A percentile compares a stretch with the other conserved stretches of the same genome.
phyloP scores from a whole-genome alignment of 345 rosid genomes.

The Gossypium ekmanianum region DNA sequence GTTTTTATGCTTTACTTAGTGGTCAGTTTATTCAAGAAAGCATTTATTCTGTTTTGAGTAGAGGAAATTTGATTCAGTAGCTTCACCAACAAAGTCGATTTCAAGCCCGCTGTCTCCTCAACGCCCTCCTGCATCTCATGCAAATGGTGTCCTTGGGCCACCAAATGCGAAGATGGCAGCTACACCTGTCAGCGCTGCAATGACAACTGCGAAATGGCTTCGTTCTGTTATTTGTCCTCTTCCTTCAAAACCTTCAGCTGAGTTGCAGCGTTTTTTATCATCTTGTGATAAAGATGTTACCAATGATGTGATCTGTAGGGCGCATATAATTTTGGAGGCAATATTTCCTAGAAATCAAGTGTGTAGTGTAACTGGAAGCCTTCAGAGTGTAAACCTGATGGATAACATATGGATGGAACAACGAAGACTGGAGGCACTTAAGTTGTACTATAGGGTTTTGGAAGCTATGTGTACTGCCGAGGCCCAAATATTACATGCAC shows the following conservation, averaged over 20 bases:
- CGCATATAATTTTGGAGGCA: conserved; percentile 83
- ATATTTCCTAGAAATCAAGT: conserved; percentile 81
- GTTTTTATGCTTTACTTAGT: neutral
- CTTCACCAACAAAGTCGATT: conserved; percentile 77
- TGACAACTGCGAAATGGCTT: conserved; percentile 99
- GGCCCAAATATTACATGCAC: conserved; percentile 71
- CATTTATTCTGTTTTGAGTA: conserved; percentile 21
- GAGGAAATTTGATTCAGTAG: conserved; percentile 71
- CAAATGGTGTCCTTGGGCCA: conserved; percentile 46
- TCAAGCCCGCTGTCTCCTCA: conserved; percentile 83
- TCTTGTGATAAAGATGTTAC: conserved; percentile 86
- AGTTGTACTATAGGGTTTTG: conserved; percentile 85
- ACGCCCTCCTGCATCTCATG: conserved; percentile 66
- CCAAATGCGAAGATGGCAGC: conserved; percentile 50
- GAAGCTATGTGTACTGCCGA: conserved; percentile 97
- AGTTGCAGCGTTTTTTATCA: conserved; percentile 59
- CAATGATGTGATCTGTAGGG: conserved; percentile 69
- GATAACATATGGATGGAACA: conserved; percentile 97
- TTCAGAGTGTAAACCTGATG: conserved; percentile 74
- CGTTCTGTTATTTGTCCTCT: conserved; percentile 76
- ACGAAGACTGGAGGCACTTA: conserved; percentile 75
- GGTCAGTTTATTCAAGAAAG: neutral
- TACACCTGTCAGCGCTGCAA: conserved; percentile 88
- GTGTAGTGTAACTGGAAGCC: conserved; percentile 53
- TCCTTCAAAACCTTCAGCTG: conserved; percentile 69